Evolutionary conservation across 495 filamentous ascomycete genomes (phyloP).

Genomic region (Tuber brumale): DNA sequence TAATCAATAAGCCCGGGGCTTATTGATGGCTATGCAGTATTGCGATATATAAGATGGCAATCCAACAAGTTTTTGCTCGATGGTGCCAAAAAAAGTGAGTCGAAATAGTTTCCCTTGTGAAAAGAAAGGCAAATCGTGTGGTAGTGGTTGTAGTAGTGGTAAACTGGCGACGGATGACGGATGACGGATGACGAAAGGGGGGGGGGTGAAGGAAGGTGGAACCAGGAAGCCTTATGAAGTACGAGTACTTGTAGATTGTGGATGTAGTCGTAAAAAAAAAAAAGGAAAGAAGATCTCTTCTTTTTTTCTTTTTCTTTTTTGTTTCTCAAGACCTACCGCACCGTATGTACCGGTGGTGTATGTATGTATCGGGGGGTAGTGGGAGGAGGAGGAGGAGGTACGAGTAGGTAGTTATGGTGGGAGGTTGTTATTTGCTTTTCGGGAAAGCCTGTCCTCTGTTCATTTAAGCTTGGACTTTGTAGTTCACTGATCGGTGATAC

Average conservation of each 20-base stretch:
- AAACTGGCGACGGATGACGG: neutral
- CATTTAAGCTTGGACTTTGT: conserved; percentile 38
- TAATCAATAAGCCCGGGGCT: conserved; percentile 26
- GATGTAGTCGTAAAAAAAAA: conserved; percentile 33
- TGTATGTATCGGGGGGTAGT: conserved; percentile 19
- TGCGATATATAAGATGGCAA: conserved; percentile 27
- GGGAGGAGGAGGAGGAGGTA: conserved; percentile 15
- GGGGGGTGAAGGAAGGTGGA: neutral
- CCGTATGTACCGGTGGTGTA: conserved; percentile 6
- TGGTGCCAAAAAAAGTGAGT: conserved; percentile 29
- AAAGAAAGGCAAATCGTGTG: conserved; percentile 17
- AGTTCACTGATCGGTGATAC: conserved; percentile 28
- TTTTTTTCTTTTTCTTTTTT: no score
- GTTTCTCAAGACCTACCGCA: conserved; percentile 14
- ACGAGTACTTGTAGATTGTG: conserved; percentile 15
- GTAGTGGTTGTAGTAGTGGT: neutral
- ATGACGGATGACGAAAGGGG: neutral
- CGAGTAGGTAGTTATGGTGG: neutral
- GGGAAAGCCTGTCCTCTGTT: conserved; percentile 14
- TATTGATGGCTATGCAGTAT: conserved; percentile 5
- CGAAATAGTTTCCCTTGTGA: conserved; percentile 23
- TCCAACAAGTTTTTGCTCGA: neutral
- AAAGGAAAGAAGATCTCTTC: conserved; percentile 21
- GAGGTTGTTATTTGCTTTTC: neutral
- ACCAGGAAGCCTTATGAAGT: conserved; percentile 6